Conservation (phyloP, 2,329 filamentous ascomycete species). For the Onygenales sp. region DNA sequence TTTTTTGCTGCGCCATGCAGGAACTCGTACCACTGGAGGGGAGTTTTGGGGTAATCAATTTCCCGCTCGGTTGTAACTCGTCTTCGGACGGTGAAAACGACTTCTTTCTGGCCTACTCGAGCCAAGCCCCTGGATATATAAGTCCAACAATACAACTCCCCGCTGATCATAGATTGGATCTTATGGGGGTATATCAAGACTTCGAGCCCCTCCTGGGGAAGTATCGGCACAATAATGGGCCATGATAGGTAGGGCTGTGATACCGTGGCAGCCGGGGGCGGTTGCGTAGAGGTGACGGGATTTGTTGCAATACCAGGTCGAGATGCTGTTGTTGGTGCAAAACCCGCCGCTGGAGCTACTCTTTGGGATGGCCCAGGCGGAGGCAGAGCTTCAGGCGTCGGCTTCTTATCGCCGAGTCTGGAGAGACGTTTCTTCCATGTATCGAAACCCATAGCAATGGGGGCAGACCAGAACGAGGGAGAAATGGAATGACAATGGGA, state of each 20-base stretch:
- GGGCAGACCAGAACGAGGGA: neutral
- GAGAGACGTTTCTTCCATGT: constrained; percentile 3
- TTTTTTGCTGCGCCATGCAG: constrained; percentile 6
- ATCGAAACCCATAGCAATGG: neutral
- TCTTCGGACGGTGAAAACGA: constrained; percentile 7
- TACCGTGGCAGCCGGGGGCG: neutral
- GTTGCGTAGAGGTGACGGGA: neutral
- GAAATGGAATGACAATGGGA: neutral
- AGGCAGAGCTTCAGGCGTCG: neutral
- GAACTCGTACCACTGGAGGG: constrained; percentile 6
- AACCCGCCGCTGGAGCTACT: neutral
- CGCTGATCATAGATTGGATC: constrained; percentile 4
- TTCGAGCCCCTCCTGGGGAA: constrained; percentile 2
- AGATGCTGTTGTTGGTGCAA: neutral
- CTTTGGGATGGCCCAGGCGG: neutral
- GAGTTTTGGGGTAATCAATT: constrained; percentile 4
- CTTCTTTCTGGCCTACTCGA: constrained; percentile 6
- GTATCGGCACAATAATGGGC: constrained; percentile 1
- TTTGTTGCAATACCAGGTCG: neutral
- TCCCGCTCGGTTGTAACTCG: constrained; percentile 1
- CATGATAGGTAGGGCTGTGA: neutral
- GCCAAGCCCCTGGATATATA: constrained; percentile 8
- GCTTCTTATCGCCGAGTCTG: neutral
- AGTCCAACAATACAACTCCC: constrained; percentile 8
- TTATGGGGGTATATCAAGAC: constrained; percentile 5